Evolutionary conservation across 1,284 basidiomycete species (phyloP).

Genomic region (Ganoderma lingzhi): DNA sequence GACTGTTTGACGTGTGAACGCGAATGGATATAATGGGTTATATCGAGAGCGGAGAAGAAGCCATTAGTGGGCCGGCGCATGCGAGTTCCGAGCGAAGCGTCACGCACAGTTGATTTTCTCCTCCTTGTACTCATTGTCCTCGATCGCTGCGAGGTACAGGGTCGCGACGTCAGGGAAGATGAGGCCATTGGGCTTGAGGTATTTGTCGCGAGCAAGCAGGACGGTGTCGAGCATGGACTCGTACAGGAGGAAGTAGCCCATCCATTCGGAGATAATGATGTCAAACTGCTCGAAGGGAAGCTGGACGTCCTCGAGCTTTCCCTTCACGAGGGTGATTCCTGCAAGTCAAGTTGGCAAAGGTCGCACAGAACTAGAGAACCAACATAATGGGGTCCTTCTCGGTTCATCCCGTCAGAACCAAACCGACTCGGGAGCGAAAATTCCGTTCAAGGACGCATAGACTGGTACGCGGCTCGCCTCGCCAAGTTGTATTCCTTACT

Average conservation of each 20-base stretch:
- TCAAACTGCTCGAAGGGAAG: constrained; percentile 92
- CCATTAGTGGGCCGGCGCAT: background rate
- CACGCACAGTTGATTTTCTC: constrained; percentile 97
- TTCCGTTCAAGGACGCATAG: background rate
- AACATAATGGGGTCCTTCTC: background rate
- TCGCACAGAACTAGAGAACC: background rate
- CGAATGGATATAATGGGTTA: background rate
- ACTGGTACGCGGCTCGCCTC: background rate
- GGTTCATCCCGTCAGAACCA: background rate
- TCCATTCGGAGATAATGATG: constrained; percentile 99
- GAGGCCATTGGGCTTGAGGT: constrained; percentile 89
- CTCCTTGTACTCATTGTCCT: constrained; percentile 99
- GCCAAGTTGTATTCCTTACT: background rate
- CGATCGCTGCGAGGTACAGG: constrained; percentile 95
- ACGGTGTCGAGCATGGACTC: constrained; percentile 99
- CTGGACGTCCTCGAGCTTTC: constrained; percentile 94
- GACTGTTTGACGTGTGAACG: constrained; percentile 59
- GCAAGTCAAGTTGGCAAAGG: background rate
- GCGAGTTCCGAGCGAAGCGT: background rate
- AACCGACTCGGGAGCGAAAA: background rate
- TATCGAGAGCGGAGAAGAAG: background rate
- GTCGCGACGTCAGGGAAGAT: constrained; percentile 98
- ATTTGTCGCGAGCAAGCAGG: constrained; percentile 95
- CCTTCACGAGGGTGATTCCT: constrained; percentile 97
- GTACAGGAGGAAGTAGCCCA: constrained; percentile 96